A percentile compares a stretch with the other conserved stretches of the same genome.
phyloP scores from a whole-genome alignment of 1,284 basidiomycete genomes.

The Agaricales sp. region DNA sequence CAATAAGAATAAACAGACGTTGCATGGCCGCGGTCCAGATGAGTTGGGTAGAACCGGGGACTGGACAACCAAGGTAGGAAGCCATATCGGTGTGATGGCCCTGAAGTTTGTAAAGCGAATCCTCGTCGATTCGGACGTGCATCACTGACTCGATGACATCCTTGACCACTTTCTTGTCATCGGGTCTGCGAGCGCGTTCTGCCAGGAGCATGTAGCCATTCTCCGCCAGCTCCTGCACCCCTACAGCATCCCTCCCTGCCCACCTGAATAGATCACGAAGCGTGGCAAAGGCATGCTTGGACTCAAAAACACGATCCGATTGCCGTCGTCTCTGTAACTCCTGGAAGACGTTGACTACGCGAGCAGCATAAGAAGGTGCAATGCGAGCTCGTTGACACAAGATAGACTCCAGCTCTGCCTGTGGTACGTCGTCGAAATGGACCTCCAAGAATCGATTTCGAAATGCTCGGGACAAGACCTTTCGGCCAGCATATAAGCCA shows the following conservation, averaged over 20 bases:
- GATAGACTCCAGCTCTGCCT: slow-evolving; percentile 89
- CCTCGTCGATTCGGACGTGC: slow-evolving; percentile 79
- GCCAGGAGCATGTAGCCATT: slow-evolving; percentile 98
- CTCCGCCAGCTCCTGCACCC: slow-evolving; percentile 89
- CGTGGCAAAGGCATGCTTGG: slow-evolving; percentile 94
- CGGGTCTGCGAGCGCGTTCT: slow-evolving; percentile 76
- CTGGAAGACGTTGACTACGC: slow-evolving; percentile 87
- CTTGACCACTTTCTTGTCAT: slow-evolving; percentile 87
- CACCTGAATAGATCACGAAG: slow-evolving; percentile 96
- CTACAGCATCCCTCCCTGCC: slow-evolving; percentile 84
- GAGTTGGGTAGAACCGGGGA: slow-evolving; percentile 42
- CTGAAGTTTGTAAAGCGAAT: slow-evolving; percentile 56
- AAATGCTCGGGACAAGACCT: slow-evolving; percentile 92
- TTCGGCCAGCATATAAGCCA: slow-evolving; percentile 94
- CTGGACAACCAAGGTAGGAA: slow-evolving; percentile 43
- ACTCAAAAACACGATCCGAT: slow-evolving; percentile 90
- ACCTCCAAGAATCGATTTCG: slow-evolving; percentile 98
- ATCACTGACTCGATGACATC: slow-evolving; percentile 88
- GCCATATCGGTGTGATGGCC: slow-evolving; percentile 31
- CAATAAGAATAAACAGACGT: slow-evolving; percentile 78
- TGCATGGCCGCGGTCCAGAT: slow-evolving; percentile 95
- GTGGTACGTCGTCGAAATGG: slow-evolving; percentile 96
- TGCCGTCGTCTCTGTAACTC: slow-evolving; percentile 93
- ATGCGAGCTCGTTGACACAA: slow-evolving; percentile 84
- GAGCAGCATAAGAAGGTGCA: slow-evolving; percentile 85